Conservation (phyloP, 106 monocot genomes). For the Amphibolis antarctica region DNA sequence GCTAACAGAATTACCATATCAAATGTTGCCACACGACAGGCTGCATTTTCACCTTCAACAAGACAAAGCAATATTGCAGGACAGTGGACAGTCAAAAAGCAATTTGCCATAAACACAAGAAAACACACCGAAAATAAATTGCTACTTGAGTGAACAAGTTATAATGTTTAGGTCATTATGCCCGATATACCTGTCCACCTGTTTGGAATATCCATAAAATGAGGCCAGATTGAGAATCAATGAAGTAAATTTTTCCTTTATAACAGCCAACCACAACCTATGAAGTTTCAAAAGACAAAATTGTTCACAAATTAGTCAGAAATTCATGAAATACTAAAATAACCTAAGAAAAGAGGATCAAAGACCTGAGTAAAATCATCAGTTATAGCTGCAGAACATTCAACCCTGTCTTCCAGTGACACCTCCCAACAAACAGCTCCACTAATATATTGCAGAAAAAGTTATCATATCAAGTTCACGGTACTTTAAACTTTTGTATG, state of each 20-base stretch:
- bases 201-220: conserved; percentile 71
- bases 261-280: conserved; percentile 96
- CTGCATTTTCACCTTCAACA: conserved; percentile 84
- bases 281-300: conserved; percentile 2
- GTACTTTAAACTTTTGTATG: too few relatives aligned
- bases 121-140: background rate
- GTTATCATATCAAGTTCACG: background rate
- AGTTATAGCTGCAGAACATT: conserved; percentile 84
- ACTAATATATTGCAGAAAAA: conserved; percentile 23
- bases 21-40: conserved; percentile 57
- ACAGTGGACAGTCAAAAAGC: conserved; percentile 2
- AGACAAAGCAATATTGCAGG: conserved; percentile 3
- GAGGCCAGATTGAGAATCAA: conserved; percentile 46
- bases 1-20: conserved; percentile 48
- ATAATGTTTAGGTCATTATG: background rate
- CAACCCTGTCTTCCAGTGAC: conserved; percentile 67
- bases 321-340: background rate
- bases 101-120: background rate
- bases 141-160: background rate
- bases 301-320: background rate
- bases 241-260: conserved; percentile 87
- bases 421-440: conserved; percentile 66
- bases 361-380: conserved; percentile 69
- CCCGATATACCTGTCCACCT: conserved; percentile 55
- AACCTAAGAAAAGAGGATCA: background rate